Percentiles rank a stretch among this genome's conserved stretches.
These are phyloP conservation scores for Ajuga chamaepitys DNA, from an alignment of 257 asterid genomes.

Conservation along the genomic window DNA sequence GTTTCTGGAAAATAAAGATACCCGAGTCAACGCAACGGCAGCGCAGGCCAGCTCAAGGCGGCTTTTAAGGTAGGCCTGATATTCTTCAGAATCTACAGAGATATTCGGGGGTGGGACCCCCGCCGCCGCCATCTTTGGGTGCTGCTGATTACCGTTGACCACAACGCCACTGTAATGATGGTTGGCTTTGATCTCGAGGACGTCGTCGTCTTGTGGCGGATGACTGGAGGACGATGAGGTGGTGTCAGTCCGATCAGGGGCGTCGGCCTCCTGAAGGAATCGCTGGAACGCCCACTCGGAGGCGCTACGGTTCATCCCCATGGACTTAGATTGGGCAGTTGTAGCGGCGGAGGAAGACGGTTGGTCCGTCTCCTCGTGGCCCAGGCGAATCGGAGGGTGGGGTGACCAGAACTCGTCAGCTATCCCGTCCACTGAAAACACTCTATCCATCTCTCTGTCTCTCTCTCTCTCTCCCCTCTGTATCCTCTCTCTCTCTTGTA, in stretches of 20 bases:
- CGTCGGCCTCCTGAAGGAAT: constrained; percentile 64
- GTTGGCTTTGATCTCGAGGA: constrained; percentile 25
- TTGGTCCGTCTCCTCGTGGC: constrained; percentile 3
- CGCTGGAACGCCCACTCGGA: constrained; percentile 91
- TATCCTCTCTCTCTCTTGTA: neutral
- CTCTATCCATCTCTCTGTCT: constrained; percentile 56
- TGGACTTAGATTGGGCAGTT: constrained; percentile 27
- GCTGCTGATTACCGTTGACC: constrained; percentile 8
- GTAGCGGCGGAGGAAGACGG: constrained; percentile 30
- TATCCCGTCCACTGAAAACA: constrained; percentile 64
- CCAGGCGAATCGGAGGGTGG: constrained; percentile 36
- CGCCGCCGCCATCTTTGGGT: constrained; percentile 17
- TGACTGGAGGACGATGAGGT: constrained; percentile 18
- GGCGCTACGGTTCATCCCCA: constrained; percentile 67
- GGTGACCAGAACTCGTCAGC: constrained; percentile 57
- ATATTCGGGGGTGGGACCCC: constrained; percentile 30
- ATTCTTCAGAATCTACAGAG: constrained; percentile 54
- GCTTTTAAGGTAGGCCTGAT: constrained; percentile 68
- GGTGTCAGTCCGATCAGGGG: constrained; percentile 25
- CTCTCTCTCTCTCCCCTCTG: neutral
- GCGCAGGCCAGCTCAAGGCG: constrained; percentile 84
- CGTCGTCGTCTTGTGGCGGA: constrained; percentile 16
- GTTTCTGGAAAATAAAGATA: constrained; percentile 9
- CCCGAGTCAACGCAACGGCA: constrained; percentile 86
- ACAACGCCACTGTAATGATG: neutral